These are phyloP conservation scores for Tuctoria greenei DNA, from an alignment of 176 grass and related monocot genomes.

Conservation along the genomic window DNA sequence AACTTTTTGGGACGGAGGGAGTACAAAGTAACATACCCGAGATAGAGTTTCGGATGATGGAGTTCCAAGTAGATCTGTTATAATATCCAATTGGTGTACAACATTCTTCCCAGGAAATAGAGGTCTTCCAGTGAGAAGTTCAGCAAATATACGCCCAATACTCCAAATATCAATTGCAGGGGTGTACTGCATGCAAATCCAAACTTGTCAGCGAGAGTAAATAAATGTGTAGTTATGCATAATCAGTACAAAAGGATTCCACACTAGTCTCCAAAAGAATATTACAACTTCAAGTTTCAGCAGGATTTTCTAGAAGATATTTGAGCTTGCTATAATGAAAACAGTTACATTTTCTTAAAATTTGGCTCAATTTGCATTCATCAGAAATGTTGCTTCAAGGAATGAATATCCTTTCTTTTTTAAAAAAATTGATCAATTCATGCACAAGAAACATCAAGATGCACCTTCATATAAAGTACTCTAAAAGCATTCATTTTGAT, in stretches of 20 bases:
- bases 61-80: conserved; percentile 75
- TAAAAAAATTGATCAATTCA: too few relatives aligned
- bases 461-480: too few relatives aligned
- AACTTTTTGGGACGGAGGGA: too few relatives aligned
- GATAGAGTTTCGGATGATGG: conserved; percentile 58
- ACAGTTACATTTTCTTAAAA: neutral
- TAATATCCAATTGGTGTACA: conserved; percentile 85
- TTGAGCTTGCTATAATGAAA: neutral
- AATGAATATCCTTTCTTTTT: neutral
- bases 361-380: conserved; percentile 7
- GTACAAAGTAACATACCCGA: conserved; percentile 46
- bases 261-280: conserved; percentile 19
- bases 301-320: neutral
- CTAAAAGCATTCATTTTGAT: too few relatives aligned
- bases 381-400: neutral
- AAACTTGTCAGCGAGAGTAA: neutral
- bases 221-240: conserved; percentile 12
- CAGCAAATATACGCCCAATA: conserved; percentile 93
- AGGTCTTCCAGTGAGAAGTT: conserved; percentile 64
- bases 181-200: conserved; percentile 28
- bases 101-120: conserved; percentile 89
- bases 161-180: conserved; percentile 88
- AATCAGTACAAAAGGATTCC: conserved; percentile 20
- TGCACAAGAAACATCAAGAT: too few relatives aligned
- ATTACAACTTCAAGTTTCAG: conserved; percentile 1